Percentiles rank a stretch among this genome's conserved stretches.
phyloP scores from a whole-genome alignment of 768 basidiomycete genomes.

The Cyathus striatus region DNA sequence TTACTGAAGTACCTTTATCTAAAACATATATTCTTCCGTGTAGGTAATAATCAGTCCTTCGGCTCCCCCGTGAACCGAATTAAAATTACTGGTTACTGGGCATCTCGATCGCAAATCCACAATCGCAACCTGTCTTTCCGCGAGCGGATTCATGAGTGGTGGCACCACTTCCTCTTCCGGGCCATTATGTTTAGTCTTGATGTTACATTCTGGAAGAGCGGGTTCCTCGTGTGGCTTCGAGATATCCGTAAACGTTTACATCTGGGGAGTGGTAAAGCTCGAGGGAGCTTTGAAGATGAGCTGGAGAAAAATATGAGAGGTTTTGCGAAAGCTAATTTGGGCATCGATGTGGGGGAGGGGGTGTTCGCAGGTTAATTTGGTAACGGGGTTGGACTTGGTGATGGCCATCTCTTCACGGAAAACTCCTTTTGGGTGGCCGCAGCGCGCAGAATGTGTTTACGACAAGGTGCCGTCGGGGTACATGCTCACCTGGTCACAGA shows the following conservation, averaged over 20 bases:
- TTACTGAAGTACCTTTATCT: slow-evolving; percentile 3
- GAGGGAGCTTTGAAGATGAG: slow-evolving; percentile 73
- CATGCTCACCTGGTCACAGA: no score
- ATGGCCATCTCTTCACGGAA: no score
- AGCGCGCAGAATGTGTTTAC: no score
- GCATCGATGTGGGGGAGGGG: slow-evolving; percentile 61
- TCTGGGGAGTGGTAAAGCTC: slow-evolving; percentile 38
- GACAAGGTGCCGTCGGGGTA: no score
- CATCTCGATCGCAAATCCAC: slow-evolving; percentile 59
- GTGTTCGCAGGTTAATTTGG: slow-evolving; percentile 53
- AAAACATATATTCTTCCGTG: slow-evolving; percentile 9
- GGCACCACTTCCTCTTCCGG: slow-evolving; percentile 59
- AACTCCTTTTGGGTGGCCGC: no score
- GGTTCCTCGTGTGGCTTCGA: slow-evolving; percentile 45
- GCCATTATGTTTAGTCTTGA: slow-evolving; percentile 66
- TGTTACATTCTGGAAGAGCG: slow-evolving; percentile 61
- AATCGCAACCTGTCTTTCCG: slow-evolving; percentile 33
- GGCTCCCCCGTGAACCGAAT: slow-evolving; percentile 88
- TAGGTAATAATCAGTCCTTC: slow-evolving; percentile 77
- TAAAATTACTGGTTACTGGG: slow-evolving; percentile 84
- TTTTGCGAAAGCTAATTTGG: slow-evolving; percentile 76
- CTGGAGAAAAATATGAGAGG: slow-evolving; percentile 69
- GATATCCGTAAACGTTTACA: slow-evolving; percentile 25
- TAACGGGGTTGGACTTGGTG: no score
- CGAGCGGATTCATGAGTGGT: slow-evolving; percentile 46